phyloP scores from a whole-genome alignment of 768 basidiomycete species.

The Krasilnikovozyma curviuscula region DNA sequence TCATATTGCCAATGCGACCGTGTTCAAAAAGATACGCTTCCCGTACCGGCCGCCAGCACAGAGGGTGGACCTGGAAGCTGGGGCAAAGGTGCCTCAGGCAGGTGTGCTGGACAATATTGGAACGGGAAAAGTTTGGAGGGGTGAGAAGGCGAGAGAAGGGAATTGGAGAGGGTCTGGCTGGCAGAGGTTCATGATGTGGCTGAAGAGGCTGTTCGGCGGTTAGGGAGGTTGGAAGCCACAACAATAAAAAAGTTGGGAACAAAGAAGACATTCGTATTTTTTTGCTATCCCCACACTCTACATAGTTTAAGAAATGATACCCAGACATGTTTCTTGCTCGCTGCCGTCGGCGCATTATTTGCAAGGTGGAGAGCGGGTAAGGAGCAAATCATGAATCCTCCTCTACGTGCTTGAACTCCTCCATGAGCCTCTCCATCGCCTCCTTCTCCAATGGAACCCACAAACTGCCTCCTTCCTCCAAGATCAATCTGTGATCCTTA shows the following conservation, averaged over 20 bases:
- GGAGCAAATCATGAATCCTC: no score
- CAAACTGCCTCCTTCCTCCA: constrained; percentile 32
- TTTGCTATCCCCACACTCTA: no score
- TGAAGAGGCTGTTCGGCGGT: background rate
- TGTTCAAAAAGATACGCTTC: background rate
- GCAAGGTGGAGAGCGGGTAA: no score
- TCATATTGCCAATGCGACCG: background rate
- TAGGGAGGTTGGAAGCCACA: no score
- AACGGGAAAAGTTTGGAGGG: constrained; percentile 6
- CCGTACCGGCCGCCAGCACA: background rate
- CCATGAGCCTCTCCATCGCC: constrained; percentile 33
- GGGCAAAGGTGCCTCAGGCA: background rate
- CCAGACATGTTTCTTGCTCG: no score
- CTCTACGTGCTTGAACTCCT: no score
- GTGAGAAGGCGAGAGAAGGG: background rate
- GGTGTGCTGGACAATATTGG: constrained; percentile 1
- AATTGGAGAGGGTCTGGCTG: constrained; percentile 3
- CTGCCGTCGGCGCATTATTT: no score
- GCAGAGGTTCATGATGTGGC: constrained; percentile 1
- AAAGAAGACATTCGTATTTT: no score
- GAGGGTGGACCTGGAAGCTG: background rate
- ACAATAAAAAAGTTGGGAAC: no score
- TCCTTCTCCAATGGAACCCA: constrained; percentile 81
- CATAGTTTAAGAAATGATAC: no score
- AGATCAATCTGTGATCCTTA: constrained; percentile 71